Percentiles rank a stretch among this genome's conserved stretches.
These are phyloP conservation scores for Boletus rubescentipes DNA, from an alignment of 768 basidiomycete species.

Conservation along the genomic window DNA sequence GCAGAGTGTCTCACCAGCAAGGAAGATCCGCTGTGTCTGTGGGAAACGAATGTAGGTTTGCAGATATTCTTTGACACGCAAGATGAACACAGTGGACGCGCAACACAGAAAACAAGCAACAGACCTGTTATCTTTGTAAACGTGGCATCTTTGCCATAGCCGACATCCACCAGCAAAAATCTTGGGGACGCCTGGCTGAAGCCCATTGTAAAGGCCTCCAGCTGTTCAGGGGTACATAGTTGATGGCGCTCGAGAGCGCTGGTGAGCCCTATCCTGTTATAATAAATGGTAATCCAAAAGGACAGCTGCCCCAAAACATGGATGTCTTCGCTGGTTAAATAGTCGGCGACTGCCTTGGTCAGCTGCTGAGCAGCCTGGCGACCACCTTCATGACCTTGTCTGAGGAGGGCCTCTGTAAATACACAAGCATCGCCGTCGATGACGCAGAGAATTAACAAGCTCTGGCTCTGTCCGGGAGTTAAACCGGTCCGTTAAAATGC, in stretches of 20 bases:
- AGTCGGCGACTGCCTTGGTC: conserved; percentile 67
- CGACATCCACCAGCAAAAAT: conserved; percentile 69
- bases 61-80: conserved; percentile 55
- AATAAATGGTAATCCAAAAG: conserved; percentile 74
- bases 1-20: conserved; percentile 51
- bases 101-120: conserved; percentile 2
- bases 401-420: conserved; percentile 58
- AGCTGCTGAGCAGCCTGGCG: conserved; percentile 57
- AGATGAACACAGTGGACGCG: neutral
- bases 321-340: conserved; percentile 60
- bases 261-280: conserved; percentile 58
- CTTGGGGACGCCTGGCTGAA: conserved; percentile 75
- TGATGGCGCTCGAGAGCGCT: conserved; percentile 50
- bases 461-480: conserved; percentile 47
- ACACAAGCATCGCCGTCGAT: conserved; percentile 72
- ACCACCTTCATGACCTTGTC: conserved; percentile 66
- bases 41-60: conserved; percentile 70
- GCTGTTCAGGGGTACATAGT: conserved; percentile 62
- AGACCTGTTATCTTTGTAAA: conserved; percentile 73
- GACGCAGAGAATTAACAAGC: conserved; percentile 70
- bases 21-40: conserved; percentile 71
- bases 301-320: conserved; percentile 63
- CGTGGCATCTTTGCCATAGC: conserved; percentile 56
- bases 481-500: neutral
- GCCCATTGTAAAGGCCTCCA: conserved; percentile 68